A percentile compares a stretch with the other conserved stretches of the same genome.
phyloP scores from a whole-genome alignment of 192 early-diverging fungal species.

The Coemansia sp. region DNA sequence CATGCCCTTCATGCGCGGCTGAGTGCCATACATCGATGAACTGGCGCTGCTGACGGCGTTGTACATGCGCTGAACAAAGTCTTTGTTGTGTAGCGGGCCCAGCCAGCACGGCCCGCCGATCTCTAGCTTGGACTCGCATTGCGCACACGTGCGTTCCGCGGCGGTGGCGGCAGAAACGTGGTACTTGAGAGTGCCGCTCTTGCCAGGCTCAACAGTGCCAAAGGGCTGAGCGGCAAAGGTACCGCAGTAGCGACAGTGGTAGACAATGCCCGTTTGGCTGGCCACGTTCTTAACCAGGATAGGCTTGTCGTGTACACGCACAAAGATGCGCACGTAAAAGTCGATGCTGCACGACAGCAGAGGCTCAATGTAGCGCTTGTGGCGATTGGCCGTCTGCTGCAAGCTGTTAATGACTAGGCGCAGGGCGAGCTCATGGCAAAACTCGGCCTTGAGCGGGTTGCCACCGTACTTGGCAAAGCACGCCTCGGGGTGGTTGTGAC shows the following conservation, averaged over 20 bases:
- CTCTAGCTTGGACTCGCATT: constrained; percentile 70
- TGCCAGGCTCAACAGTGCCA: constrained; percentile 59
- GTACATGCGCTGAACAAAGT: constrained; percentile 81
- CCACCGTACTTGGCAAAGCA: constrained; percentile 96
- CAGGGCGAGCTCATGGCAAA: constrained; percentile 94
- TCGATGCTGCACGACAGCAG: constrained; percentile 93
- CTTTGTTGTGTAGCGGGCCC: constrained; percentile 77
- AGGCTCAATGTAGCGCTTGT: constrained; percentile 82
- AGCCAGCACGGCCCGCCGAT: constrained; percentile 92
- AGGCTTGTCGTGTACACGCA: constrained; percentile 78
- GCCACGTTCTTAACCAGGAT: constrained; percentile 72
- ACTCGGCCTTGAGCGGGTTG: constrained; percentile 81
- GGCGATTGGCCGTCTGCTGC: constrained; percentile 79
- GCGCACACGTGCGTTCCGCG: constrained; percentile 62
- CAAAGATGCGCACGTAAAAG: constrained; percentile 96
- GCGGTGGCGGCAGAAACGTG: constrained; percentile 61
- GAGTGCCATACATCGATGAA: constrained; percentile 69
- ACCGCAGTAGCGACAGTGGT: constrained; percentile 83
- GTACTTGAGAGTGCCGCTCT: constrained; percentile 62
- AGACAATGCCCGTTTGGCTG: constrained; percentile 79
- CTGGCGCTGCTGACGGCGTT: constrained; percentile 63
- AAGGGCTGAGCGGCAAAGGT: constrained; percentile 71
- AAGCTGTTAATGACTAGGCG: constrained; percentile 83
- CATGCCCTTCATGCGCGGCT: constrained; percentile 92
- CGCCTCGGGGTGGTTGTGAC: constrained; percentile 81